Evolutionary conservation across 495 filamentous ascomycete genomes (phyloP), one percentile per base, ranked within the genome.

Genomic region (Penicillium cinerascens): DNA sequence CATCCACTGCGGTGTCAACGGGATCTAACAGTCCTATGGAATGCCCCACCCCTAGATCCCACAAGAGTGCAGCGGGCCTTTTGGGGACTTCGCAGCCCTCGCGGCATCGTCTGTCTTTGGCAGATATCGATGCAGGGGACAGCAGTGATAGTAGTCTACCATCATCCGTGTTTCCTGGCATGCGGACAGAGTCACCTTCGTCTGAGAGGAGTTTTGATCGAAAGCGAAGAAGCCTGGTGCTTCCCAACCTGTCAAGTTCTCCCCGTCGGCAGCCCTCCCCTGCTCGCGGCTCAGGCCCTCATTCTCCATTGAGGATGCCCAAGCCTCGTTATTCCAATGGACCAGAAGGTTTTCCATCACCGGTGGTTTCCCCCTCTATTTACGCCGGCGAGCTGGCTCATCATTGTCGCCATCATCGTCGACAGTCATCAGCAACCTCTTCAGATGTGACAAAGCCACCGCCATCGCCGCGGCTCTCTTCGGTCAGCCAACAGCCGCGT

Each of bases 1-100:
- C 86, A 1, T 88, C 86, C 6, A 73, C 75, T 29, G 83, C 82
- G 17, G 73, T 78, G 16, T 88, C 95, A 1, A 85, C 81, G 0
- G 81, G 89, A 52, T 95, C 95, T 2, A 95, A 82, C 58, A 98
- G 95, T 60, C 93, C 93, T 2, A 83, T 87, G 72, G 92, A 95
- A 73, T 91, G 87, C 45, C 88, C 88, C 18, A 98, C 93, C 20
- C 93, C 93, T 11, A 84, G 89, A 54, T 97, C 92, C 3, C 85
- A 93, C 55, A 83, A 83, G 33, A 89, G 88, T 48, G 78, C 79
- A 37, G 76, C 84, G 21, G 81, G 75, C 35, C 70, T 88, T 18
- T 63, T 86, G 2, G 78, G 82, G n/a, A 82, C 82, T 25, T 80
- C 82, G 36, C 82, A 72, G 61, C 81, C 67, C 18, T 78, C 84